These are phyloP conservation scores for Chiua virens DNA, from an alignment of 768 basidiomycete species.

Conservation along the genomic window DNA sequence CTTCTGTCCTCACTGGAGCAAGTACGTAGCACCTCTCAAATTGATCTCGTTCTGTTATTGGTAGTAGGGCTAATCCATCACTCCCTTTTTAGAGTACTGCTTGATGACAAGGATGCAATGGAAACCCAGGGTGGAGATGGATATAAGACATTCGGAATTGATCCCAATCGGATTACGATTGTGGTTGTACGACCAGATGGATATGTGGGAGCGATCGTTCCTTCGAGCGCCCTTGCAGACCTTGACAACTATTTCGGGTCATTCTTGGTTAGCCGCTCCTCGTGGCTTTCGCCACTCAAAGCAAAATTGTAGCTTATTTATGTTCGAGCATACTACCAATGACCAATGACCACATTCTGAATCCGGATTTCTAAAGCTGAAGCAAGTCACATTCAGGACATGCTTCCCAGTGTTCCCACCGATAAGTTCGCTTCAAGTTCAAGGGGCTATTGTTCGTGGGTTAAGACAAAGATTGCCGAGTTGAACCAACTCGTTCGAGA, in stretches of 20 bases:
- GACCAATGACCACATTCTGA: too few species aligned
- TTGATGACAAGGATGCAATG: constrained; percentile 37
- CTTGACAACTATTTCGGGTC: constrained; percentile 48
- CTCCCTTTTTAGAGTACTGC: constrained; percentile 30
- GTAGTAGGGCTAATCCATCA: background rate
- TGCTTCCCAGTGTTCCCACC: too few species aligned
- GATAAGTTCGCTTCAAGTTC: too few species aligned
- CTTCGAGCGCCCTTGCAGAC: constrained; percentile 27
- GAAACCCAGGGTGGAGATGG: constrained; percentile 31
- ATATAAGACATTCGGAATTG: constrained; percentile 37
- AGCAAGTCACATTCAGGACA: too few species aligned
- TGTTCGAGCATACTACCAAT: too few species aligned
- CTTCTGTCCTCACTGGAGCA: constrained; percentile 43
- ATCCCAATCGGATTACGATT: constrained; percentile 26
- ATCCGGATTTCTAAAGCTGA: too few species aligned
- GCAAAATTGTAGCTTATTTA: background rate
- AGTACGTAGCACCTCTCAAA: constrained; percentile 38
- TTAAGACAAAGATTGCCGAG: too few species aligned
- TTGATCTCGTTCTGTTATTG: background rate
- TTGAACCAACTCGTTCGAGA: too few species aligned
- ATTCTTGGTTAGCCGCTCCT: constrained; percentile 31
- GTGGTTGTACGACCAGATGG: constrained; percentile 43
- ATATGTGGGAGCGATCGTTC: constrained; percentile 38
- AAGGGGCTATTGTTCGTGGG: too few species aligned
- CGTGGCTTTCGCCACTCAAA: too few species aligned